Conservation (phyloP, 129 eudicot species). For the Flaveria ramosissima region DNA sequence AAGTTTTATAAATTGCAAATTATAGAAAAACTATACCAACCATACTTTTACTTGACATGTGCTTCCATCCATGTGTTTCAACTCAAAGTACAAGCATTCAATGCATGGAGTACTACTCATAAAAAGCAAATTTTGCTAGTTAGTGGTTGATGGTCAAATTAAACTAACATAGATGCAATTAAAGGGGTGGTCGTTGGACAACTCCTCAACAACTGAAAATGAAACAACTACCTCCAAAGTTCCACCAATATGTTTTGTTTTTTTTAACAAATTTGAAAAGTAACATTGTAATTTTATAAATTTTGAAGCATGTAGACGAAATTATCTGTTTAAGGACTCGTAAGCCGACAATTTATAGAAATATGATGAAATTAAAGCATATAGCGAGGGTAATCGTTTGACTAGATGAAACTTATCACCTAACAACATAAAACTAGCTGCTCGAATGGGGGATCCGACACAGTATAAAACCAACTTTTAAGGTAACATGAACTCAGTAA, state of each 20-base stretch:
- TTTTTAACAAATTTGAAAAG: neutral
- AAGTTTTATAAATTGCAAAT: too few species aligned
- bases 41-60: too few species aligned
- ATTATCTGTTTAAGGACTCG: neutral
- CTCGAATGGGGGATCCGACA: neutral
- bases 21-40: too few species aligned
- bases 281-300: neutral
- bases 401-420: neutral
- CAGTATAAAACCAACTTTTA: neutral
- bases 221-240: constrained; percentile 28
- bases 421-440: neutral
- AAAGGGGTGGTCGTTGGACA: constrained; percentile 47
- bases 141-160: constrained; percentile 25
- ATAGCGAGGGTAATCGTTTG: neutral
- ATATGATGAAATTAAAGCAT: too few species aligned
- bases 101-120: neutral
- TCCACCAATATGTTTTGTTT: constrained; percentile 17
- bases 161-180: constrained; percentile 26
- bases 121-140: neutral
- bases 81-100: neutral
- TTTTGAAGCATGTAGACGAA: neutral
- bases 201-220: constrained; percentile 36
- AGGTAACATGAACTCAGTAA: neutral
- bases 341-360: neutral
- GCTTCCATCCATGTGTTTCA: too few species aligned